Evolutionary conservation across 176 grass and related monocot species (phyloP), one percentile per base, ranked within the genome.

Genomic region (Eleusine indica): DNA sequence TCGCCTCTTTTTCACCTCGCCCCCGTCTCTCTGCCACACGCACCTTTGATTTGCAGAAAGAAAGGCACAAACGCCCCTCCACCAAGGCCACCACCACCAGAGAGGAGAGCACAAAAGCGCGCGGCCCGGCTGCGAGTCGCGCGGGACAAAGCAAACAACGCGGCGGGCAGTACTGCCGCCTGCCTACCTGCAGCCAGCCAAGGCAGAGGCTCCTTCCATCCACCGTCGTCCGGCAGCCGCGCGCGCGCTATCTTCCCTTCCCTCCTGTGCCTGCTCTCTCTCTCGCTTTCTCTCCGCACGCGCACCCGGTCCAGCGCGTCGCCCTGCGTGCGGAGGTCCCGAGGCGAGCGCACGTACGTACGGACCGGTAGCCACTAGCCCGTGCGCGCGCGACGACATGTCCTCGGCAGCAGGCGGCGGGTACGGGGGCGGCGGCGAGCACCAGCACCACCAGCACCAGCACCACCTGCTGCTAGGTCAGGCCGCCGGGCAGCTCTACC

Each of bases 401-500:
- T 94, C 93, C 12, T 96, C 93, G 30, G 80, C 91, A 41, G 87
- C 89, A 28, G 89, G 87, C 41, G 81, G 86, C 28, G 83, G 88
- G 11, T 99, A 94, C 83, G 78, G 74, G 0, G 89, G 78, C 49
- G 89, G 67, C 61, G 73, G 74, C 43, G 83, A 16, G 32, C 32
- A 35, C 4, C 85, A 64, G 6, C 75, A 88, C 1, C 88, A 86
- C 16, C 87, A 97, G n/a, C 87, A 89, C 0, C 79, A 80, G 5
- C 71, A 83, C 46, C 68, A 83, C 40, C 68, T 90, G 39, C 73
- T 88, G 67, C 84, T 88, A 10, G 93, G 90, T 21, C 91, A 93
- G 44, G 87, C 77, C 18, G 84, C 83, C 15, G 89, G 57, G 22
- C 90, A 94, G 88, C 88, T 94, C 76, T 99, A 96, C 87, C 93